phyloP scores from a whole-genome alignment of 768 basidiomycete species.

The Boletus rubroflammeus region DNA sequence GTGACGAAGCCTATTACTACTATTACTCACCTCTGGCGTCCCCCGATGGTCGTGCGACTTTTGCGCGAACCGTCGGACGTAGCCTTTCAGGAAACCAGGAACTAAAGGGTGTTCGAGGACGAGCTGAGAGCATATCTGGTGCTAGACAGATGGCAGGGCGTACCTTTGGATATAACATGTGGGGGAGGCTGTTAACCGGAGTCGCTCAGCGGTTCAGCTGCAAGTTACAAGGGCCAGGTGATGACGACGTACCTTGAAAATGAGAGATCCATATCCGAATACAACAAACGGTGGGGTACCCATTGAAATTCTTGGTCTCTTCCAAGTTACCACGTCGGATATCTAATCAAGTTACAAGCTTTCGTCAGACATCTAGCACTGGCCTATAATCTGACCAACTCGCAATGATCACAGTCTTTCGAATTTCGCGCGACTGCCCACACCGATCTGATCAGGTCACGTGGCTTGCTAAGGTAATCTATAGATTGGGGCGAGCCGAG shows the following conservation, averaged over 20 bases:
- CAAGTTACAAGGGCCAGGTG: neutral
- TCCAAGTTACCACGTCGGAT: neutral
- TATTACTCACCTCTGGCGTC: constrained; percentile 62
- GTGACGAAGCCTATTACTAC: neutral
- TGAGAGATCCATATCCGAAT: constrained; percentile 91
- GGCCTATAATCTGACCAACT: neutral
- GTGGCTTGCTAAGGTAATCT: neutral
- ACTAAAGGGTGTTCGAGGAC: constrained; percentile 35
- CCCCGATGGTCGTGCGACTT: constrained; percentile 91
- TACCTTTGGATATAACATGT: constrained; percentile 68
- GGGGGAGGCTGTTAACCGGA: constrained; percentile 66
- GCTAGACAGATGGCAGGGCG: neutral
- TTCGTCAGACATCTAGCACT: neutral
- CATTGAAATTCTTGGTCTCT: constrained; percentile 5
- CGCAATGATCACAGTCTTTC: too few species aligned
- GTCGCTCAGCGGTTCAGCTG: neutral
- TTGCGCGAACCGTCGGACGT: constrained; percentile 87
- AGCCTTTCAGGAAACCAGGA: constrained; percentile 85
- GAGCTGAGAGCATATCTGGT: neutral
- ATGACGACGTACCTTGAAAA: constrained; percentile 62
- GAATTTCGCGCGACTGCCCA: too few species aligned
- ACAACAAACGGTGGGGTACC: constrained; percentile 54
- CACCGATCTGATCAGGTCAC: neutral
- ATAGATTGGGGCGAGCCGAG: too few species aligned
- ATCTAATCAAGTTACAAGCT: neutral